These are phyloP conservation scores for Cupressus sempervirens DNA, from an alignment of 75 land plant genomes.

Conservation along the genomic window DNA sequence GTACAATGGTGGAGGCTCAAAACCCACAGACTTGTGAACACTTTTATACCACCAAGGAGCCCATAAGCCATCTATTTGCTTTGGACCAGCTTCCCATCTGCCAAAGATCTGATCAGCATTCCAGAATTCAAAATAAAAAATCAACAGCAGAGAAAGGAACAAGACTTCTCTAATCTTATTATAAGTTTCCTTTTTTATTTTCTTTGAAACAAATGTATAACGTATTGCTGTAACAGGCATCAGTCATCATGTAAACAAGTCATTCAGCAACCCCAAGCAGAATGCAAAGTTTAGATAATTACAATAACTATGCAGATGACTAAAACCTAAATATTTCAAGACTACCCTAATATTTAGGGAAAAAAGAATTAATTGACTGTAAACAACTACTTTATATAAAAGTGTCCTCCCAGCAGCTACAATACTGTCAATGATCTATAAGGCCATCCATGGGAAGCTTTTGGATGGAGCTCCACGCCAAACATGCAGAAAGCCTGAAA, in stretches of 20 bases:
- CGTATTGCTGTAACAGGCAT: background rate
- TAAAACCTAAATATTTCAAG: background rate
- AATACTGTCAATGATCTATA: background rate
- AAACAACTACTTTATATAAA: background rate
- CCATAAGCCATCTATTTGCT: constrained; percentile 88
- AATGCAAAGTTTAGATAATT: background rate
- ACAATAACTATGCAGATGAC: background rate
- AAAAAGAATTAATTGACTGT: background rate
- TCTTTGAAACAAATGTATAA: background rate
- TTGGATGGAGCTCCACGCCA: background rate
- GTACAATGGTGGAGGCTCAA: constrained; percentile 44
- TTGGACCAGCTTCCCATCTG: constrained; percentile 96
- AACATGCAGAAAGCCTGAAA: too few species aligned
- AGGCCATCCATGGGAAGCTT: background rate
- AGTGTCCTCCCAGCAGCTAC: background rate
- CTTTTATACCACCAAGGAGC: constrained; percentile 94
- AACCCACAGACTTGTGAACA: constrained; percentile 82
- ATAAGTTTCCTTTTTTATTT: background rate
- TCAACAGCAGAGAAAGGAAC: background rate
- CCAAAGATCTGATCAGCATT: background rate
- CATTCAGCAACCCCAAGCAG: background rate
- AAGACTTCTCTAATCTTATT: background rate
- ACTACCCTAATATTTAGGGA: background rate
- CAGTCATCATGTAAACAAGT: background rate
- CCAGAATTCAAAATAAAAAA: background rate